Evolutionary conservation across 2,329 filamentous ascomycete genomes (phyloP), one percentile per base, ranked within the genome.

Genomic region (Apiospora sp.): DNA sequence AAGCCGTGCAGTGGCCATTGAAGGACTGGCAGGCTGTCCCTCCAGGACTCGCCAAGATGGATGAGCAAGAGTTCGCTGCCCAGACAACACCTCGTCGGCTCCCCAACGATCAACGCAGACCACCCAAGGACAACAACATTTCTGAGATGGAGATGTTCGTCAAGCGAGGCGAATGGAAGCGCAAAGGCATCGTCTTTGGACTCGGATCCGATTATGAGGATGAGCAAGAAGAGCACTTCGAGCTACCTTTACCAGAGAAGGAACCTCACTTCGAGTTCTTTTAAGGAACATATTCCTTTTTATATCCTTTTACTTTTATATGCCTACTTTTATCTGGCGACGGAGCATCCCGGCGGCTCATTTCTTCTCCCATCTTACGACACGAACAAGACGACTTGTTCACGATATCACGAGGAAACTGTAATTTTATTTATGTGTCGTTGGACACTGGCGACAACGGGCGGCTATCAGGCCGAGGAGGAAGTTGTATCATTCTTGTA

Each of bases 121-220:
- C 79, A 22, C 78, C 77, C 12, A 68, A 46, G 67, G 78, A 77
- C 5, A 74, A 78, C 6, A 78, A 76, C 77, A 79, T 78, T 76
- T 72, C 77, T 34, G 78, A 78, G 13, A 70, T 73, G 27, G 77
- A 81, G 44, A 75, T 74, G 68, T 77, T 79, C 71, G 74, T 81
- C 58, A 80, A 81, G 73, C 77, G 80, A 12, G 80, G 80, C 2
- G 77, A 77, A 1, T 81, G 80, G 80, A 81, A 81, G 73, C 78
- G 80, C 22, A 75, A 77, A 27, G 80, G 80, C 37, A 80, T 81
- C 54, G 78, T 81, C 64, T 81, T 81, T 74, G 75, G 79, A 19
- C 77, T 80, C 49, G 77, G 77, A 61, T 70, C 75, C 4, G 64
- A 75, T 1, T 75, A 75, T 3, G 75, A 79, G 48, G 71, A 76